Base-by-base conservation (phyloP, 352 stramenopile species). In the Pythium vanterpoolii region DNA sequence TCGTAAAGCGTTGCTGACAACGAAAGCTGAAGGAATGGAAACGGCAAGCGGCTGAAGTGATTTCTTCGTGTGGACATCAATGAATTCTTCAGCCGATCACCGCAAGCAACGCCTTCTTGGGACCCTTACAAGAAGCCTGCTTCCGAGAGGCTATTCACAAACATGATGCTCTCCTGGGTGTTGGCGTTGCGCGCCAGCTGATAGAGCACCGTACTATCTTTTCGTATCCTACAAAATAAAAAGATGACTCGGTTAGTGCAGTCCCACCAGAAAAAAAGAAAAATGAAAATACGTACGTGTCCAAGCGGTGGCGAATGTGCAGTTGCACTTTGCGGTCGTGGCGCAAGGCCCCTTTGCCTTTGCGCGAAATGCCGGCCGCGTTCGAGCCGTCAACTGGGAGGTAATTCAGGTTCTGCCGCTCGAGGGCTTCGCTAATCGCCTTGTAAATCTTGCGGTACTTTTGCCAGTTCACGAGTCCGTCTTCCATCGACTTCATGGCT, bases 101-200 rank as follows among this genome's bases (percentile, higher is more conserved):
- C 34, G 14, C 19, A 16, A 18, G 18, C 39, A 18, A 28, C 9
- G 0, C 18, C 10, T 27, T 21, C 13, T 18, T 30, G n/a, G n/a
- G n/a, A n/a, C n/a, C n/a, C n/a, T 65, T 68, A 95, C 36, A 95
- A 69, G 45, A 95, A 95, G 23, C 86, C 86, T 30, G 86, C 86
- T 62, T 95, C 86, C 28, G 86, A 93, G 64, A 95, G 61, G 68
- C 83, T 94, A 59, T 95, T 95, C 40, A 95, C 86, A 67, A 94
- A 94, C 69, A 93, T 63, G 65, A 93, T 90, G 45, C 84, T 93
- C 64, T 95, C 86, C 57, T 95, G 83, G 21, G 80, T 92, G 59
- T 95, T 95, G 47, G 86, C 86, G 34, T 94, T 91, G 43, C 84
- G 86, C 21, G 86, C 84, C 24, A 93, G 64, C 55, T 90, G 85